Base-by-base conservation (phyloP, 2,329 filamentous ascomycete species). In the Pseudogymnoascus sp. region DNA sequence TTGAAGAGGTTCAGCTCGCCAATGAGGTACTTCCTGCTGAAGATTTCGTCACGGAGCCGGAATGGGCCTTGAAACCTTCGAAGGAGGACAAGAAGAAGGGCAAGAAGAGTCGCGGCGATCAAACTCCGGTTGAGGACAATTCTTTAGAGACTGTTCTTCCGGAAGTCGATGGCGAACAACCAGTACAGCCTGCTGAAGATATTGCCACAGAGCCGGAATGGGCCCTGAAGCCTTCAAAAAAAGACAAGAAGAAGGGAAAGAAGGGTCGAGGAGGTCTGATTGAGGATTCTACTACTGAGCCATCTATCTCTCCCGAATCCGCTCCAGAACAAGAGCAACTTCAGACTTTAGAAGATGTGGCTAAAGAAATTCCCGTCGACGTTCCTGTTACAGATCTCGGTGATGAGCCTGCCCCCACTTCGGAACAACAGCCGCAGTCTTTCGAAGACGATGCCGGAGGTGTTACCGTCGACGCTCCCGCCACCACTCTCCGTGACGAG, bases 191-290 rank as follows among this genome's bases (percentile, higher is more conserved):
- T 35, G 16, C 21, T 2, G 26, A 38, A 26, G 35, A 61, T 16
- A 24, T 40, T 10, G 2, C 6, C 8, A 35, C 38, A 2, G 59
- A 61, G 59, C 33, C 59, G 33, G 59, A 29, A 37, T 38, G 29
- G 33, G 33, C 44, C 16, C 14, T 31, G 33, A 53, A 59, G 44
- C 61, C 40, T 21, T 71, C 72, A 14, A 76, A 75, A 64, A 75
- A 75, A 65, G 70, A 70, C 7, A 79, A 79, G 71, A 80, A 72
- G 63, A 72, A 71, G 31, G 19, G 50, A 4, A 60, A 61, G 35
- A 37, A 59, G 38, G 13, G 2, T 13, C n/a, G 24, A 7, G 62
- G 13, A 42, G 44, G 37, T 21, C 11, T 21, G 6, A 21, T 26
- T 21, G 40, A 62, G 4, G 24, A 29, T 29, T 10, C n/a, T 24